Evolutionary conservation across 2,329 filamentous ascomycete genomes (phyloP).

Genomic region (Zarea fungicola): DNA sequence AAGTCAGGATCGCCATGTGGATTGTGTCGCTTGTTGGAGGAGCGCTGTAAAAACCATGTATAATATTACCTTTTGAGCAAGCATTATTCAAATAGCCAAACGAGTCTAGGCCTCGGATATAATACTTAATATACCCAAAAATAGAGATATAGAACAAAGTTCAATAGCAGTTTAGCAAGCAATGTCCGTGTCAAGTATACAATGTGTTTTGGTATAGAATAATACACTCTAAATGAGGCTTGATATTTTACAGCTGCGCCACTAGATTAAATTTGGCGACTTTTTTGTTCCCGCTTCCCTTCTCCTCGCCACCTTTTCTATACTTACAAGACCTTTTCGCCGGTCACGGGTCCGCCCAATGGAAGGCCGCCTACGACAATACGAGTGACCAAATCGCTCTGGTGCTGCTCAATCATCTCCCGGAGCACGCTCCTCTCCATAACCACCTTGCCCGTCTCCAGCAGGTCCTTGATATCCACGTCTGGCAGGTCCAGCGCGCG

Average conservation of each 20-base stretch:
- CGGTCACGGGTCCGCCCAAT: slow-evolving; percentile 28
- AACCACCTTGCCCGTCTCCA: slow-evolving; percentile 79
- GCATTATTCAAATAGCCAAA: too few relatives aligned
- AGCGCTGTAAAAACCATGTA: slow-evolving; percentile 56
- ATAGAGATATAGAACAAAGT: neutral
- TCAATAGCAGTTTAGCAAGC: neutral
- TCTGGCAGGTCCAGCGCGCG: slow-evolving; percentile 66
- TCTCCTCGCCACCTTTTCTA: neutral
- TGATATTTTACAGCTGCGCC: slow-evolving; percentile 6
- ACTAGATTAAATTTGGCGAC: neutral
- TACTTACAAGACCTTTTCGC: slow-evolving; percentile 32
- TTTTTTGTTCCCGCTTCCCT: neutral
- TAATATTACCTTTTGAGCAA: too few relatives aligned
- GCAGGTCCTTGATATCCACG: slow-evolving; percentile 91
- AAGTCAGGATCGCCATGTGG: slow-evolving; percentile 90
- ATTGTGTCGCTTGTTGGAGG: slow-evolving; percentile 82
- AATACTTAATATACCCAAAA: slow-evolving; percentile 3
- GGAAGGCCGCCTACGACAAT: slow-evolving; percentile 40
- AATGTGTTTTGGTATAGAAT: slow-evolving; percentile 6
- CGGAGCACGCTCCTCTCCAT: slow-evolving; percentile 78
- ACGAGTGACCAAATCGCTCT: slow-evolving; percentile 56
- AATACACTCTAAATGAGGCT: slow-evolving; percentile 10
- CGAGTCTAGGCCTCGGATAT: too few relatives aligned
- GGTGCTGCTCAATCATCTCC: slow-evolving; percentile 66
- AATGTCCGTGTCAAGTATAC: neutral